Evolutionary conservation across 2,329 filamentous ascomycete genomes (phyloP), one percentile per base, ranked within the genome.

Genomic region (Aphanoascus verrucosus): DNA sequence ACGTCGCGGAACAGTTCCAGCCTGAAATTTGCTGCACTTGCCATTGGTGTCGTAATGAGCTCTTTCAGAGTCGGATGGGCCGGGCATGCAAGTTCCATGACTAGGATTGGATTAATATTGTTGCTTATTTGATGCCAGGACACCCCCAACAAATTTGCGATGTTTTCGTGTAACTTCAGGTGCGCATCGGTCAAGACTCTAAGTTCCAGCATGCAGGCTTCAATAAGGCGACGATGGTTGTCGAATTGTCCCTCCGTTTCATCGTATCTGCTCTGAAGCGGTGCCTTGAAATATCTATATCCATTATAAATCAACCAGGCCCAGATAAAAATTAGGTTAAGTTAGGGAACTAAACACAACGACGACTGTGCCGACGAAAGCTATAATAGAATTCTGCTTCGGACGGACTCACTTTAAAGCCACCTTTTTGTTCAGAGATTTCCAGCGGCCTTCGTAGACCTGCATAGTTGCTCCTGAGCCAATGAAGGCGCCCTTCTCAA

Each of bases 71-170:
- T 49, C 15, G 46, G 46, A 37, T 49, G 46, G 6, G 19, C 46
- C n/a, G 46, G 46, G 31, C 46, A 49, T 14, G 46, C 46, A 37
- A 49, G 46, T 35, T 49, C 46, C 46, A 49, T 49, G 32, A 49
- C 31, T n/a, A 49, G 31, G 23, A 49, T 37, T 15, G 46, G 46
- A 49, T 49, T 28, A 28, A 49, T 49, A 28, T 37, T 31, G 32
- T 35, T 31, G 31, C n/a, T 20, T 5, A 49, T 15, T 32, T 3
- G 46, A 35, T 32, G 31, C 46, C 46, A 49, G n/a, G 46, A 49
- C 17, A 49, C 46, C 15, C 23, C 46, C 31, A 49, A 20, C n/a
- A 49, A 28, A 37, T 49, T 31, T n/a, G 31, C 46, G 20, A 49
- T 49, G 31, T 49, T 49, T 15, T 19, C 17, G 31, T 49, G 46